These are phyloP conservation scores for Acmispon strigosus DNA, from an alignment of 306 rosid species.

Conservation along the genomic window DNA sequence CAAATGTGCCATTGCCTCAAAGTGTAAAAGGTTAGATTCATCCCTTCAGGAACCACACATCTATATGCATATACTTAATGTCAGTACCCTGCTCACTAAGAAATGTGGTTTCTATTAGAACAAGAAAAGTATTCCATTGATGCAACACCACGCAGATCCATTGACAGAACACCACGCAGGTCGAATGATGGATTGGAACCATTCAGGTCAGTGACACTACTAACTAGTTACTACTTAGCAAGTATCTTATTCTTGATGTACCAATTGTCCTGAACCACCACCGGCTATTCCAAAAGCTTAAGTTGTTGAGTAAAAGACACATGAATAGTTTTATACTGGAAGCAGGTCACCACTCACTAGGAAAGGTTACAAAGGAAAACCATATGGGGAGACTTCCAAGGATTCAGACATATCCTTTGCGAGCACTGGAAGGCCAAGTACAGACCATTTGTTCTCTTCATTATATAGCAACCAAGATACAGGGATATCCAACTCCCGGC, in stretches of 20 bases:
- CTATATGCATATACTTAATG: not conserved
- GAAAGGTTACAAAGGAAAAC: conserved; percentile 38
- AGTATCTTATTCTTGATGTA: no score
- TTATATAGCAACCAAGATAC: conserved; percentile 28
- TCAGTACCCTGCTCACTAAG: not conserved
- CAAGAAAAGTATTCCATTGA: conserved; percentile 34
- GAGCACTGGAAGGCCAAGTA: conserved; percentile 69
- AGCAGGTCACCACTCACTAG: conserved; percentile 85
- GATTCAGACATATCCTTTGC: conserved; percentile 63
- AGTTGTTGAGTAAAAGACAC: no score
- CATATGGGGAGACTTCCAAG: conserved; percentile 40
- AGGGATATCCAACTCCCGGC: conserved; percentile 39
- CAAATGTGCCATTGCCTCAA: not conserved
- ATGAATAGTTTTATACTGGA: not conserved
- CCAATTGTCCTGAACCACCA: no score
- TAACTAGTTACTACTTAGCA: not conserved
- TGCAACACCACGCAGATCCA: no score
- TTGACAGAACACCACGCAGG: not conserved
- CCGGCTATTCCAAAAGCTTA: no score
- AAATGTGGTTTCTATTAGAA: conserved; percentile 20
- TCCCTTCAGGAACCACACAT: not conserved
- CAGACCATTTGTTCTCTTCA: conserved; percentile 51
- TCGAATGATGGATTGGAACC: conserved; percentile 22
- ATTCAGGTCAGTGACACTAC: conserved; percentile 23
- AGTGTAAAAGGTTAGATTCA: conserved; percentile 35